Base-by-base conservation (phyloP, 2,329 filamentous ascomycete species). In the Penicillium polonicum region DNA sequence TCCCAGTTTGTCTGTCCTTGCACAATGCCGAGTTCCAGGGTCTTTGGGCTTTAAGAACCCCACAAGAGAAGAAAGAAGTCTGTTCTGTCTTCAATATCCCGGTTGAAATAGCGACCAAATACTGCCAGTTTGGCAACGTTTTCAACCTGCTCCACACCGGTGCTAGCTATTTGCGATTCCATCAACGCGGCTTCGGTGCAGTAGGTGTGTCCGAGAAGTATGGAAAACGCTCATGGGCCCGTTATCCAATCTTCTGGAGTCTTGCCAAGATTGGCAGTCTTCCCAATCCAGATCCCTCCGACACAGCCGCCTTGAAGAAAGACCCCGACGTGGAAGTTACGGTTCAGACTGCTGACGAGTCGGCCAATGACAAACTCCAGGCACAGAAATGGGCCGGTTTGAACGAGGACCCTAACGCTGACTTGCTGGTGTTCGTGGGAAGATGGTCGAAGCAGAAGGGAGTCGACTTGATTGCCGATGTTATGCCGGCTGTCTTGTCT, bases 21-120 rank as follows among this genome's bases (percentile, higher is more conserved):
- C 86, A 88, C 72, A 88, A 88, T 61, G 86, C 86, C 48, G 86
- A 88, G 61, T 88, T 88, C 70, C 86, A 88, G 68, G 86, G 86
- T 60, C 77, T 88, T 25, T 88, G 86, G 86, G 84, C 85, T 0
- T 86, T 88, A 81, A 78, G 86, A 7, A 85, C 81, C 8, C 76
- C 81, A 4, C 80, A 83, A 48, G 86, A 88, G 65, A 78, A 80
- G 53, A 80, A 82, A 42, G 86, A 88, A 70, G 83, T 88, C 12
- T 88, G 85, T 70, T 78, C 79, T 4, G 84, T 88, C 36, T 88
- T 86, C 75, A 87, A 87, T 62, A 73, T 88, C 17, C 52, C 17
- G 2, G n/a, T 55, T 23, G 52, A 55, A 3, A 2, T 50, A 23
- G 52, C 52, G 3, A 55, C 52, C 27, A 55, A 55, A 5, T 55